Evolutionary conservation across 2,329 filamentous ascomycete species (phyloP), one percentile per base, ranked within the genome.

Genomic region (Alternaria postmessia): DNA sequence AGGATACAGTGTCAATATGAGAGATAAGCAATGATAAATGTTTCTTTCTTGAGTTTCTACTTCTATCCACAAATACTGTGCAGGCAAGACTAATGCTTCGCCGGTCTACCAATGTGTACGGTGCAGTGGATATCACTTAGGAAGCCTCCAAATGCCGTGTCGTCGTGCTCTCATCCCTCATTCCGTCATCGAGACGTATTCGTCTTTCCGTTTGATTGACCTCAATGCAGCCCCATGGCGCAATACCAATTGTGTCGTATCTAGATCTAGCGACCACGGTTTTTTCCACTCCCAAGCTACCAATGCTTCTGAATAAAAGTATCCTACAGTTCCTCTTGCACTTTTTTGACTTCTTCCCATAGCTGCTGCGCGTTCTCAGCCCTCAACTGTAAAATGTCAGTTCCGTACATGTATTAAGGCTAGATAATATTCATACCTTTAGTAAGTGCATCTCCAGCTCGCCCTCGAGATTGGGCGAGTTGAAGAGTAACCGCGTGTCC

Each of bases 401-500:
- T 41, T 54, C 20, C 26, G 7, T 5, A 28, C n/a, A 30, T n/a
- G 32, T 5, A 20, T n/a, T 28, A 14, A 34, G 7, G 14, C 9
- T 26, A 24, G 20, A 28, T 42, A 20, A 32, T 36, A 5, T 20
- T 71, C 80, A 69, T 79, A 89, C 87, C 79, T 86, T 87, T 36
- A 89, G 75, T 64, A 88, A 78, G 57, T 87, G 78, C 59, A 84
- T 80, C 38, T 86, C 81, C 48, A 86, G 75, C 57, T 82, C 83
- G 6, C 83, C 85, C 48, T 85, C 82, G 62, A 61, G 48, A 3
- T 87, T 84, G 6, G 85, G 79, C 51, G 85, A 84, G 61, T 84
- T 82, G 69, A 96, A 86, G 54, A 87, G 85, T 48, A 93, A 84
- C 44, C 88, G 86, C 77, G 92, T 92, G 62, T 91, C 86, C 42